Percentiles rank a stretch among this genome's conserved stretches.
Conservation (phyloP, 140 eudicot genomes). For the Erigeron philadelphicus region DNA sequence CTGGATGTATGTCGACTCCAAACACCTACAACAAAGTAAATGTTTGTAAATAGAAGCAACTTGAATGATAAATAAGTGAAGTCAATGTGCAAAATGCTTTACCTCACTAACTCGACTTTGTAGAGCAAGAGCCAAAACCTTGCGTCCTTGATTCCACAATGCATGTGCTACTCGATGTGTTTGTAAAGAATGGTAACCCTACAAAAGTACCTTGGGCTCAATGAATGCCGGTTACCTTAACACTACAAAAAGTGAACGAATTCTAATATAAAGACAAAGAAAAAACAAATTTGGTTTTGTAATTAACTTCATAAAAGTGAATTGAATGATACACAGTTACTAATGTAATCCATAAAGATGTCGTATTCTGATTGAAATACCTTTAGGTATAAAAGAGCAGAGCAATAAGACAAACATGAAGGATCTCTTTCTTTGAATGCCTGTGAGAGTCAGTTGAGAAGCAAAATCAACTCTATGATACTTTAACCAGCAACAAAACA, state of each 20-base stretch:
- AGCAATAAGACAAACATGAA: slow-evolving; percentile 63
- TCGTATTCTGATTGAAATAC: slow-evolving; percentile 24
- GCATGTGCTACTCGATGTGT: slow-evolving; percentile 70
- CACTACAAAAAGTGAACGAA: slow-evolving; percentile 7
- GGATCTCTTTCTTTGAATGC: slow-evolving; percentile 70
- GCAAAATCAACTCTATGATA: slow-evolving; percentile 1
- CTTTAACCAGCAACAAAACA: not conserved
- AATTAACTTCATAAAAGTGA: not conserved
- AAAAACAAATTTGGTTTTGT: not conserved
- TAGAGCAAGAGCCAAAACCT: slow-evolving; percentile 57
- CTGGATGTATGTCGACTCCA: slow-evolving; percentile 76
- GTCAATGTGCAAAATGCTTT: slow-evolving; percentile 5
- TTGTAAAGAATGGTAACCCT: slow-evolving; percentile 73
- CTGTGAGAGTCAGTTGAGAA: slow-evolving; percentile 28
- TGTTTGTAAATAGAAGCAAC: slow-evolving; percentile 6
- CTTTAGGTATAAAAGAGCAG: slow-evolving; percentile 63
- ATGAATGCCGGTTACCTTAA: slow-evolving; percentile 6
- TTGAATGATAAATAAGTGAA: slow-evolving; percentile 8
- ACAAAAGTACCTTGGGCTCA: slow-evolving; percentile 15
- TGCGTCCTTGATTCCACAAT: slow-evolving; percentile 71
- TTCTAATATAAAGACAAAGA: not conserved
- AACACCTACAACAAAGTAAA: slow-evolving; percentile 42
- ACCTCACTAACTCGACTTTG: slow-evolving; percentile 85
- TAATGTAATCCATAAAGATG: not conserved
- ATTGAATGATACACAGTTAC: not conserved